Conservation (phyloP, 1,284 basidiomycete species). For the Amylostereum areolatum region DNA sequence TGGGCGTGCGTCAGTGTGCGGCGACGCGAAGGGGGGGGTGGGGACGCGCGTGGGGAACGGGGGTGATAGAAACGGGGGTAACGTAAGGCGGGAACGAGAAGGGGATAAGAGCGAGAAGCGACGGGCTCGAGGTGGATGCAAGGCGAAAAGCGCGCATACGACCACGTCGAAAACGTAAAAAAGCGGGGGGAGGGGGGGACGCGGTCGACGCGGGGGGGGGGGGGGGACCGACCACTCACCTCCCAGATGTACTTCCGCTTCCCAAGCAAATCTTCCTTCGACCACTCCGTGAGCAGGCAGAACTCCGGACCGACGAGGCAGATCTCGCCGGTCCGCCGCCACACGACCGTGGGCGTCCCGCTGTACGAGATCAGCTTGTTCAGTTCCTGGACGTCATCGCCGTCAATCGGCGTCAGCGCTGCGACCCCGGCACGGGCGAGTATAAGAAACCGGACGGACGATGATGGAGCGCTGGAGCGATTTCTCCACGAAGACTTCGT, state of each 20-base stretch:
- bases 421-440: neutral
- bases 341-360: conserved; percentile 99
- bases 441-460: conserved; percentile 38
- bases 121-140: too few species aligned
- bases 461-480: conserved; percentile 92
- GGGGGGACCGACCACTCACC: conserved; percentile 34
- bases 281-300: conserved; percentile 89
- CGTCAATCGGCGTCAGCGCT: conserved; percentile 1
- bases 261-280: conserved; percentile 75
- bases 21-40: conserved; percentile 14
- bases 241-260: conserved; percentile 88
- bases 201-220: neutral
- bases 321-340: conserved; percentile 97
- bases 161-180: too few species aligned
- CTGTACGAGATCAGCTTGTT: conserved; percentile 96
- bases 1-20: neutral
- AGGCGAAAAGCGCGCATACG: too few species aligned
- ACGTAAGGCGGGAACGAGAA: conserved; percentile 1
- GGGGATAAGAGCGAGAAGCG: neutral
- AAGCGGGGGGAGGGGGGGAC: neutral
- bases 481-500: conserved; percentile 93
- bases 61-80: neutral
- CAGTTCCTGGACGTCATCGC: conserved; percentile 59
- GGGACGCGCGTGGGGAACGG: neutral
- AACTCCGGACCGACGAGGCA: conserved; percentile 96